These are phyloP conservation scores for Polymyxa betae DNA, from an alignment of 208 protist genomes.

Conservation along the genomic window DNA sequence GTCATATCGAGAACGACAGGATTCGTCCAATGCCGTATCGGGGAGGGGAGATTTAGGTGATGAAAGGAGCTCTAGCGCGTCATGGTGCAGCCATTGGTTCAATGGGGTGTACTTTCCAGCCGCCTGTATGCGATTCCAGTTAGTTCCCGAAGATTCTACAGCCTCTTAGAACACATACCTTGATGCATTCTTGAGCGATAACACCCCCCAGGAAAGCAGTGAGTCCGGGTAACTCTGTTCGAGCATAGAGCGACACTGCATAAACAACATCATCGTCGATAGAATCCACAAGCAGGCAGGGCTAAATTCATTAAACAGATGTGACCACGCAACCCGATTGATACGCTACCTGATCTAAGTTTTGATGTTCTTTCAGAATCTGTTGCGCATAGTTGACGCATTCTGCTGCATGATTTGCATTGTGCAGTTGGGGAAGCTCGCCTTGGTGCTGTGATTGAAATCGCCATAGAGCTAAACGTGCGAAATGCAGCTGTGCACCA, in stretches of 20 bases:
- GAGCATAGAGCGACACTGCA: constrained; percentile 10
- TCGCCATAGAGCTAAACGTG: constrained; percentile 15
- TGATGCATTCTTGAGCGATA: constrained; percentile 75
- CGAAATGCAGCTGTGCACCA: constrained; percentile 28
- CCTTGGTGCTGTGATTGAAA: not conserved
- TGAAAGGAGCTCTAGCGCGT: constrained; percentile 69
- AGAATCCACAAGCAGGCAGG: not conserved
- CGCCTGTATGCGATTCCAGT: not conserved
- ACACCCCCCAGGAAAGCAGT: constrained; percentile 74
- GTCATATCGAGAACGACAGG: constrained; percentile 47
- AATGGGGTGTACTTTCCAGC: constrained; percentile 76
- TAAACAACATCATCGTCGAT: constrained; percentile 47
- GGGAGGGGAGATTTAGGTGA: not conserved
- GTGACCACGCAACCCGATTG: not conserved
- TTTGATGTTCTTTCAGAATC: constrained; percentile 25
- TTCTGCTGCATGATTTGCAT: not conserved
- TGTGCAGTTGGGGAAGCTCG: not conserved
- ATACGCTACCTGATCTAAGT: not conserved
- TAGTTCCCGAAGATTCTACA: not conserved
- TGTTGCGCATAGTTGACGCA: not conserved
- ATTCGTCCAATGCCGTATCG: not conserved
- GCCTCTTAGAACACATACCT: constrained; percentile 61
- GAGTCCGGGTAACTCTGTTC: constrained; percentile 61
- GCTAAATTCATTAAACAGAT: not conserved
- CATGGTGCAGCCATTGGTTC: constrained; percentile 74